Conservation (phyloP, 495 filamentous ascomycete species). For the Xylaria sp. region DNA sequence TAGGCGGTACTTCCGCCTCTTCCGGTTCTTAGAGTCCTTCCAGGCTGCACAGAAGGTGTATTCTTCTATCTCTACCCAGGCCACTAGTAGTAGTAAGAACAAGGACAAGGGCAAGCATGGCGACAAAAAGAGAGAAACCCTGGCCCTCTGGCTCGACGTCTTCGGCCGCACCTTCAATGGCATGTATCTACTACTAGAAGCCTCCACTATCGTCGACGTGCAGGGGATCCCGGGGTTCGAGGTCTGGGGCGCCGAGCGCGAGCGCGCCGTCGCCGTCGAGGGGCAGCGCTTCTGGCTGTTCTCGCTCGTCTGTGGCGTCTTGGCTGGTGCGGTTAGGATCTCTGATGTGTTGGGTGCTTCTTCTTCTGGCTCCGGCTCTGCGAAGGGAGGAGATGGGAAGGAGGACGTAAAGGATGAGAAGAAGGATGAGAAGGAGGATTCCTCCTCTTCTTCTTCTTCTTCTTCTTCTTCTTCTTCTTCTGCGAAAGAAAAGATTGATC, state of each 20-base stretch:
- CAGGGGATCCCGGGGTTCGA: slow-evolving; percentile 57
- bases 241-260: slow-evolving; percentile 41
- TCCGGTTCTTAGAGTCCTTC: slow-evolving; percentile 69
- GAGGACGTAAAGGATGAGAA: background rate
- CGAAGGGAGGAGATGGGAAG: background rate
- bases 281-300: slow-evolving; percentile 72
- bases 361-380: background rate
- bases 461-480: too few species aligned
- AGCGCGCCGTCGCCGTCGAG: slow-evolving; percentile 49
- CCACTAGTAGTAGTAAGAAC: background rate
- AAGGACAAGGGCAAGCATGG: background rate
- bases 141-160: slow-evolving; percentile 46
- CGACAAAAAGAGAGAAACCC: background rate
- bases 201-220: slow-evolving; percentile 47
- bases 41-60: slow-evolving; percentile 49
- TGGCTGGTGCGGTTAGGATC: slow-evolving; percentile 36
- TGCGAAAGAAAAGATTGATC: too few species aligned
- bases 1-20: slow-evolving; percentile 66
- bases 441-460: too few species aligned
- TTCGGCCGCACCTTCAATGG: slow-evolving; percentile 52
- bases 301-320: slow-evolving; percentile 50
- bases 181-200: slow-evolving; percentile 57
- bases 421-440: background rate
- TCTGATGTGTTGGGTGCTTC: background rate
- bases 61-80: background rate